Base-by-base conservation (phyloP, 176 grass and related monocot genomes). In the Puccinellia tenuiflora region DNA sequence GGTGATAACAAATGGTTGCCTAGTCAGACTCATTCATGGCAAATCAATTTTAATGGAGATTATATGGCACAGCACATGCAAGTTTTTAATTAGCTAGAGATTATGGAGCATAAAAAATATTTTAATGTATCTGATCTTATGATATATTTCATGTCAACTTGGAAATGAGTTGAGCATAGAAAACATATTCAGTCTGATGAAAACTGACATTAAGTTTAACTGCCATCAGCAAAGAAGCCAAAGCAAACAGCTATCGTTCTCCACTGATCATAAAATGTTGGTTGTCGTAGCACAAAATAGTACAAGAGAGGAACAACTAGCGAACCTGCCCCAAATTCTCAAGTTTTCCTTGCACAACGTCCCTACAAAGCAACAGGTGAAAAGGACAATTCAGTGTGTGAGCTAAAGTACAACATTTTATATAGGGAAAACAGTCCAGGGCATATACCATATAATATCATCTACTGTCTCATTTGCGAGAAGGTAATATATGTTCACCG, bases 401-500 rank as follows among this genome's bases (percentile, higher is more conserved):
- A 40, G 28, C 21, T 65, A 20, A 61, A 71, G 34, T 57, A 61
- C 38, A 64, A 29, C 3, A 65, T 40, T 10, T n/a, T 21, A 35
- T 56, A 10, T 48, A 50, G 3, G 31, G 22, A 59, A 80, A 70
- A 38, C 76, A 59, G 83, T 60, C 5, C 20, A 69, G 42, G 77
- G 48, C 79, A 79, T 92, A 79, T 93, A 98, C 95, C 95, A 98
- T 68, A 98, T 95, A 63, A 98, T 89, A 73, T 98, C 95, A 90
- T 98, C 95, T 34, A 89, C 71, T 20, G 95, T 98, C 0, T 92
- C 95, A 45, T 98, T 88, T 28, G 95, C 71, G 1, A 98, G 84
- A 88, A 98, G 93, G 77, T 98, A 98, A 76, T 93, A 98, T 82
- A 98, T 78, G 29, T 98, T 98, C 18, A 98, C 95, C 8, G 95